Base-by-base conservation (phyloP, 768 basidiomycete species). In the Nidularia pulvinata region DNA sequence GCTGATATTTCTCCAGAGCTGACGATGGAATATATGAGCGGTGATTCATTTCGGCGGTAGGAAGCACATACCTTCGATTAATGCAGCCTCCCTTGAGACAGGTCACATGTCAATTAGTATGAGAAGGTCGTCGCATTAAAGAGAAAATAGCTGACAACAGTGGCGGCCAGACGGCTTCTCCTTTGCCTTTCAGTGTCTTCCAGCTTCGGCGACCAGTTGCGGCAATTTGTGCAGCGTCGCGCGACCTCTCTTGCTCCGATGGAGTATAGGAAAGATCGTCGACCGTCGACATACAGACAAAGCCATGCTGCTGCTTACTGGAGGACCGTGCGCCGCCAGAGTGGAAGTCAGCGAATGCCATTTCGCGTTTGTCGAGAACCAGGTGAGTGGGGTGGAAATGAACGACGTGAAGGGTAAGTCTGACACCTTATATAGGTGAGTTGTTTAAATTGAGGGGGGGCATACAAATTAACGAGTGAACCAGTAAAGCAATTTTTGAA, bases 161-260 rank as follows among this genome's bases (percentile, higher is more conserved):
- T 46, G 86, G 86, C 47, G 89, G 89, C 89, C 89, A 91, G 9
- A 91, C 88, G 6, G 84, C 80, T 62, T 90, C 88, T 25, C 82
- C 81, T 55, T 63, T 66, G 46, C 86, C 88, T 66, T 81, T 84
- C n/a, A 87, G 69, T 0, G 85, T 88, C 66, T 89, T 88, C 84
- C 86, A 89, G 59, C 78, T 84, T 65, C 86, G 85, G 55, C 89
- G 80, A 43, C 80, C 80, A 52, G 77, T 82, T 50, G 85, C 80
- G 56, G 85, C 80, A 50, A 81, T 77, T 61, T 84, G 78, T 56
- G 83, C 79, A 55, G 82, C 83, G 52, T 85, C 82, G 50, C 73
- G 69, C 10, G 71, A 59, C 47, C 63, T 68, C 51, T 77, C 71
- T 45, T 72, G 66, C n/a, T 66, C 65, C 2, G 73, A 71, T 10